phyloP scores from a whole-genome alignment of 768 basidiomycete genomes.

The Russula foetens region DNA sequence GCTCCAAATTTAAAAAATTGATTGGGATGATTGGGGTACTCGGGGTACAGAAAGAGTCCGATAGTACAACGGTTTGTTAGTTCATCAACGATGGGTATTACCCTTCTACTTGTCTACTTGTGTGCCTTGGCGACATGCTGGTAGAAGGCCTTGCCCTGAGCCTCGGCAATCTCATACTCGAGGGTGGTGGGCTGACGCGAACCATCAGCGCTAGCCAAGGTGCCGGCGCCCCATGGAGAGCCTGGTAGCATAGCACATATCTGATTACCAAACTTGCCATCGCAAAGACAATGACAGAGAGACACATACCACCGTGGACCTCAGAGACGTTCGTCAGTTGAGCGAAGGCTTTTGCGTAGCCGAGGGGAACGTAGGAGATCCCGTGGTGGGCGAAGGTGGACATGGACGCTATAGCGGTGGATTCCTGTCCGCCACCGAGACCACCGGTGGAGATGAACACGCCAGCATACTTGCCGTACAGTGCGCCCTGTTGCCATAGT shows the following conservation, averaged over 20 bases:
- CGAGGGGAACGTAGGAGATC: slow-evolving; percentile 63
- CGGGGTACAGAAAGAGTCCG: neutral
- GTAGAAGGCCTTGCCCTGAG: slow-evolving; percentile 49
- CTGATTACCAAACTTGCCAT: neutral
- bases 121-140: slow-evolving; percentile 32
- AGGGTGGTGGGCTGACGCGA: slow-evolving; percentile 39
- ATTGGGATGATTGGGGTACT: too few species aligned
- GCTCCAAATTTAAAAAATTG: neutral
- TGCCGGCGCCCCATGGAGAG: slow-evolving; percentile 73
- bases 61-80: neutral
- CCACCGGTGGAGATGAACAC: slow-evolving; percentile 66
- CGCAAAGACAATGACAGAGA: neutral
- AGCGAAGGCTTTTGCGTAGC: slow-evolving; percentile 45
- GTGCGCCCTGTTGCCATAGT: slow-evolving; percentile 50
- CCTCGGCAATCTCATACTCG: slow-evolving; percentile 42
- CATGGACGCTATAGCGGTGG: slow-evolving; percentile 43
- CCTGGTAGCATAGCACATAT: slow-evolving; percentile 30
- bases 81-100: neutral
- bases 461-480: slow-evolving; percentile 69
- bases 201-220: slow-evolving; percentile 41
- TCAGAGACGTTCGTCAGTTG: slow-evolving; percentile 38
- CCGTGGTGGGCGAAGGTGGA: slow-evolving; percentile 67
- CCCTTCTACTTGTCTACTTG: too few species aligned
- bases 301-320: slow-evolving; percentile 48
- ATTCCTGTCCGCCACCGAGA: slow-evolving; percentile 78